phyloP scores from a whole-genome alignment of 2,329 filamentous ascomycete genomes.

The Fusarium lateritium region DNA sequence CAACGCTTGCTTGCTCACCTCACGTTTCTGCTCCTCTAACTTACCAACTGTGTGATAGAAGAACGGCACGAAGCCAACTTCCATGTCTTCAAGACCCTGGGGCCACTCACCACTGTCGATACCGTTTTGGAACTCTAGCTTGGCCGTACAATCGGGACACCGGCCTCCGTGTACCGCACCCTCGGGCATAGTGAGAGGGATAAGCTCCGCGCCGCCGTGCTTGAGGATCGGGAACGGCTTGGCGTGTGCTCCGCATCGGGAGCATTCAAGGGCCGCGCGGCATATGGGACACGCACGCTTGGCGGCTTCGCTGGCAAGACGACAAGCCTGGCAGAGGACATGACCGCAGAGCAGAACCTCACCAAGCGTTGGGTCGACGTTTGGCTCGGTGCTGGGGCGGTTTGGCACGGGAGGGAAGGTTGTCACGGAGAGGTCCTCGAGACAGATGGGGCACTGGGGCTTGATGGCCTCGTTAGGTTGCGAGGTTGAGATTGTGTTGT shows the following conservation, averaged over 20 bases:
- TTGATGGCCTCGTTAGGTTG: not conserved
- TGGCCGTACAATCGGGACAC: slow-evolving; percentile 36
- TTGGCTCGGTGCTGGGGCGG: too few relatives aligned
- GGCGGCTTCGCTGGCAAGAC: not conserved
- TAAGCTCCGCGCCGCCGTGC: accelerated
- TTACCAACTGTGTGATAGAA: slow-evolving; percentile 28
- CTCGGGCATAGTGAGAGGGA: slow-evolving; percentile 11
- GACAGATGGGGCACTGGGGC: slow-evolving; percentile 39
- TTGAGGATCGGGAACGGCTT: not conserved
- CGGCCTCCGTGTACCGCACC: not conserved
- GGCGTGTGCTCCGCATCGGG: slow-evolving; percentile 3
- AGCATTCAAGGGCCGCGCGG: slow-evolving; percentile 1
- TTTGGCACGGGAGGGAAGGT: slow-evolving; percentile 3
- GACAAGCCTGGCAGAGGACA: slow-evolving; percentile 41
- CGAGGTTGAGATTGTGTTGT: not conserved
- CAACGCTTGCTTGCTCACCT: not conserved
- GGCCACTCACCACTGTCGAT: slow-evolving; percentile 31
- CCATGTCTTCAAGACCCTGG: not conserved
- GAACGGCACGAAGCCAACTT: slow-evolving; percentile 34
- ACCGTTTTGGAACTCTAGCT: not conserved
- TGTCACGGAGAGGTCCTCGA: slow-evolving; percentile 17
- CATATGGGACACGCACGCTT: slow-evolving; percentile 33
- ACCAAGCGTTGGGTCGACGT: not conserved
- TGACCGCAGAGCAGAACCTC: slow-evolving; percentile 44
- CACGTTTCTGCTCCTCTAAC: not conserved